These are phyloP conservation scores for Dillenia turbinata DNA, from an alignment of 164 flowering plant genomes.

Conservation along the genomic window DNA sequence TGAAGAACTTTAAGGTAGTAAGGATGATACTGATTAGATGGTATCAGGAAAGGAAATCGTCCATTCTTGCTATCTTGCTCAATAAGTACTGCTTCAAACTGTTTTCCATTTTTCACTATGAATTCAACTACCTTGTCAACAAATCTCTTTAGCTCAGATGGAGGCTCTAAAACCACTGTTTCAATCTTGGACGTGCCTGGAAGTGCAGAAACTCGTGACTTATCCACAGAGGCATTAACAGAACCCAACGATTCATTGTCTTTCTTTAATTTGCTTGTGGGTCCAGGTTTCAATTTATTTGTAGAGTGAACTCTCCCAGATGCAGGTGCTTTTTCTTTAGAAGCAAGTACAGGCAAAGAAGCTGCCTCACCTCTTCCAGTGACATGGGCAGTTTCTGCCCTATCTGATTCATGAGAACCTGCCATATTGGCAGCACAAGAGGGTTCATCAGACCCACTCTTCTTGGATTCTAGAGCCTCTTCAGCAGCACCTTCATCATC, in stretches of 20 bases:
- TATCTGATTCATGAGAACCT: slow-evolving; percentile 19
- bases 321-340: slow-evolving; percentile 32
- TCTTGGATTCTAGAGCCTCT: slow-evolving; percentile 18
- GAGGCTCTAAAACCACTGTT: slow-evolving; percentile 65
- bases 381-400: slow-evolving; percentile 9
- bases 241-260: slow-evolving; percentile 22
- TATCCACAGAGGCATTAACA: slow-evolving; percentile 21
- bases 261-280: slow-evolving; percentile 21
- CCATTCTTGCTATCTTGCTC: slow-evolving; percentile 72
- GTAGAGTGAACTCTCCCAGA: slow-evolving; percentile 27
- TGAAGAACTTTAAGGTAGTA: slow-evolving; percentile 66
- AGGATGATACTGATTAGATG: slow-evolving; percentile 65
- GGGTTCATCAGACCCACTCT: slow-evolving; percentile 16
- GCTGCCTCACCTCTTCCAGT: slow-evolving; percentile 23
- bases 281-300: slow-evolving; percentile 25
- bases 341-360: slow-evolving; percentile 17
- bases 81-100: slow-evolving; percentile 72
- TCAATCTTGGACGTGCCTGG: slow-evolving; percentile 29
- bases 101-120: slow-evolving; percentile 67
- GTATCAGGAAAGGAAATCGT: slow-evolving; percentile 74
- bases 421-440: slow-evolving; percentile 12
- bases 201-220: slow-evolving; percentile 23
- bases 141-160: slow-evolving; percentile 58
- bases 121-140: slow-evolving; percentile 82
- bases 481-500: slow-evolving; percentile 66